phyloP scores from a whole-genome alignment of 805 yeast species.

The Pichia nanzhaoensis region DNA sequence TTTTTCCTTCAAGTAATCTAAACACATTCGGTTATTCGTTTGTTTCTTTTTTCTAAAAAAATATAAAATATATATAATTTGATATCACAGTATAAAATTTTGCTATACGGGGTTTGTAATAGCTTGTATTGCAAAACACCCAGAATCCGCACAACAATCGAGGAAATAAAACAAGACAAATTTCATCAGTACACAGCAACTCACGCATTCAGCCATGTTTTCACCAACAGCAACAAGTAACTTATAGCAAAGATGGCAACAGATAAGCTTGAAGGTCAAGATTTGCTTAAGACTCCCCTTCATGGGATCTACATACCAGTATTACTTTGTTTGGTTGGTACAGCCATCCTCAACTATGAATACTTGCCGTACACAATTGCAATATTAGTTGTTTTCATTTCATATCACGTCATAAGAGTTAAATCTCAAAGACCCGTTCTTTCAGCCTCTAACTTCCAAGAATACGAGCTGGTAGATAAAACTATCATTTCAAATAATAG shows the following conservation, averaged over 20 bases:
- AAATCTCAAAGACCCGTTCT: conserved; percentile 35
- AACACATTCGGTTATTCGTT: no score
- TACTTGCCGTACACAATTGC: conserved; percentile 41
- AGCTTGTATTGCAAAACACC: no score
- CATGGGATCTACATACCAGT: conserved; percentile 74
- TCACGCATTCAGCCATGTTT: no score
- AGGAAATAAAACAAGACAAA: no score
- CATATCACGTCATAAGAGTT: conserved; percentile 32
- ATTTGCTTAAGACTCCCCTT: conserved; percentile 58
- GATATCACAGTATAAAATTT: no score
- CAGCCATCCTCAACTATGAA: conserved; percentile 43
- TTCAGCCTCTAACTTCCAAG: conserved; percentile 48
- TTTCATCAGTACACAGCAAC: no score
- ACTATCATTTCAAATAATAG: conserved; percentile 64
- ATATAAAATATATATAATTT: no score
- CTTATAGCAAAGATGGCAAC: background rate
- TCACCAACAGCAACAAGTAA: background rate
- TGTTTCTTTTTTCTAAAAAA: no score
- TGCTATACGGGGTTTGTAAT: no score
- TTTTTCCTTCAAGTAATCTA: no score
- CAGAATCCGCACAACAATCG: no score
- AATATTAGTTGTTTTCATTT: conserved; percentile 34
- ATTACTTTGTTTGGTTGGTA: conserved; percentile 54
- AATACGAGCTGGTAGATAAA: conserved; percentile 65
- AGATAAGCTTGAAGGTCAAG: conserved; percentile 26